A percentile compares a stretch with the other conserved stretches of the same genome.
Evolutionary conservation across 2,329 filamentous ascomycete species (phyloP).

Genomic region (Huntiella bhutanensis): DNA sequence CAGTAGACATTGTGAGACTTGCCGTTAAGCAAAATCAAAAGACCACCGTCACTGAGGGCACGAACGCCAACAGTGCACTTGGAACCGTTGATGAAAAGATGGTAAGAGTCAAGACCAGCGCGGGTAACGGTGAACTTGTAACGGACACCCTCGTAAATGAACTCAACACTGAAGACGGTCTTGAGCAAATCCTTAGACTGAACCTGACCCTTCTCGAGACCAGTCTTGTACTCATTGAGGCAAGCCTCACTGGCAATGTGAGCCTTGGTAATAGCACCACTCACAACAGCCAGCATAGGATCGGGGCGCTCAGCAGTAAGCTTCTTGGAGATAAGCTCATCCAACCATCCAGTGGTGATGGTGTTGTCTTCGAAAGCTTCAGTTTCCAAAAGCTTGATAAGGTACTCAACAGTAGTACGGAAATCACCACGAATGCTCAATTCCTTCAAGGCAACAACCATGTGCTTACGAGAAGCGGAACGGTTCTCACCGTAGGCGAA

Average conservation of each 20-base stretch:
- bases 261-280: slow-evolving; percentile 85
- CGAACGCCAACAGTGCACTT: slow-evolving; percentile 88
- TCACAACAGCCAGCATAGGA: slow-evolving; percentile 80
- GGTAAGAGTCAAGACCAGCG: slow-evolving; percentile 83
- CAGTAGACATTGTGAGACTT: slow-evolving; percentile 98
- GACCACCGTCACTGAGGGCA: slow-evolving; percentile 79
- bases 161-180: slow-evolving; percentile 93
- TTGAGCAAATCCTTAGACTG: slow-evolving; percentile 91
- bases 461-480: slow-evolving; percentile 90
- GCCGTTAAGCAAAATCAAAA: slow-evolving; percentile 75
- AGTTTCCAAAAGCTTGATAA: slow-evolving; percentile 96
- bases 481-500: slow-evolving; percentile 98
- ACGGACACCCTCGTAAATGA: slow-evolving; percentile 90
- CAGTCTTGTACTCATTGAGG: slow-evolving; percentile 68
- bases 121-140: slow-evolving; percentile 98
- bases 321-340: slow-evolving; percentile 96
- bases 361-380: slow-evolving; percentile 98
- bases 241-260: slow-evolving; percentile 85
- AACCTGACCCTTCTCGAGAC: slow-evolving; percentile 92
- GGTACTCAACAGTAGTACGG: slow-evolving; percentile 92
- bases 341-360: slow-evolving; percentile 95
- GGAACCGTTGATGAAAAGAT: slow-evolving; percentile 96
- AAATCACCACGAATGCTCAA: slow-evolving; percentile 99
- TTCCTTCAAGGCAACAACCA: slow-evolving; percentile 97
- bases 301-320: slow-evolving; percentile 91